Evolutionary conservation across 2,329 filamentous ascomycete species (phyloP).

Genomic region (Nothophaeocryptopus gaeumannii): DNA sequence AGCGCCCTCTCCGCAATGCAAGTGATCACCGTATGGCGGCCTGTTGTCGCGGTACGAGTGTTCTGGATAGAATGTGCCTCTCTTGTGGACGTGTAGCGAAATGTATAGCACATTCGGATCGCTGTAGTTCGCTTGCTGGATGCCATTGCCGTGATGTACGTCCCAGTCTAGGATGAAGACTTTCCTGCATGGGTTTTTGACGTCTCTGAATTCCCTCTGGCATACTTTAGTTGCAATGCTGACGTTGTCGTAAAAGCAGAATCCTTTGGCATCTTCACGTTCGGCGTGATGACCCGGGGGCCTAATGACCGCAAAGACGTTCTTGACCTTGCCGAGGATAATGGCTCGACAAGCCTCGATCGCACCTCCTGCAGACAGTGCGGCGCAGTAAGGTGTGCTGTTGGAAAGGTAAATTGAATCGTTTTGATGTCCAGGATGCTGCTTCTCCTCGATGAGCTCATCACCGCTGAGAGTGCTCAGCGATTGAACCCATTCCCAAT

Average conservation of each 20-base stretch:
- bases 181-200: constrained; percentile 63
- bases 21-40: constrained; percentile 56
- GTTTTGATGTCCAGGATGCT: constrained; percentile 59
- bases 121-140: constrained; percentile 93
- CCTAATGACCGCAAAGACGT: constrained; percentile 91
- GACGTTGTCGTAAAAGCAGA: constrained; percentile 98
- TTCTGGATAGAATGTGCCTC: constrained; percentile 80
- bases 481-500: constrained; percentile 73
- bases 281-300: constrained; percentile 96
- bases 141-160: constrained; percentile 79
- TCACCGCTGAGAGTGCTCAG: constrained; percentile 43
- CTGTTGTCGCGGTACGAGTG: constrained; percentile 55
- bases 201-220: constrained; percentile 72
- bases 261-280: constrained; percentile 79
- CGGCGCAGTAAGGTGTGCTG: constrained; percentile 60
- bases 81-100: constrained; percentile 83
- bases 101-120: constrained; percentile 96
- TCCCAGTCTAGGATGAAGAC: constrained; percentile 91
- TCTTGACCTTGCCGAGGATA: constrained; percentile 77
- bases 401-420: constrained; percentile 46
- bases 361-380: constrained; percentile 83
- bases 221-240: constrained; percentile 87
- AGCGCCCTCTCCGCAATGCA: constrained; percentile 57
- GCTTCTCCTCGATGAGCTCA: constrained; percentile 44
- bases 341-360: constrained; percentile 97